Base-by-base conservation (phyloP, 768 basidiomycete species). In the Suillus spraguei region DNA sequence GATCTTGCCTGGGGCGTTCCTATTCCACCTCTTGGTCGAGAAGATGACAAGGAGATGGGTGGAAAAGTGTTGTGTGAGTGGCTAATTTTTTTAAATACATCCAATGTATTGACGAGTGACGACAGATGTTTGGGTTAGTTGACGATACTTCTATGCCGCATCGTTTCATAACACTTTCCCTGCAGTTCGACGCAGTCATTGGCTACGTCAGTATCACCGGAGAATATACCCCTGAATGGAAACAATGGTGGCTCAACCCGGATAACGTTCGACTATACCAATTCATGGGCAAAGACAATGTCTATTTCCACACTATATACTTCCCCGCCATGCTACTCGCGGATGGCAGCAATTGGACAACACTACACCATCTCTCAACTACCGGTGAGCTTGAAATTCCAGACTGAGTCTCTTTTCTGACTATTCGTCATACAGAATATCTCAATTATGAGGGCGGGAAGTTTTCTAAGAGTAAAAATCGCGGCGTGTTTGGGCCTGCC, bases 271-370 rank as follows among this genome's bases (percentile, higher is more conserved):
- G 86, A 68, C 80, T 99, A 59, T 97, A 94, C 79, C 97, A 99
- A 76, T 99, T 99, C 82, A 99, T 99, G 97, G 97, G 97, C 73
- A 99, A 99, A 80, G 97, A 99, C 74, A 98, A 95, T 66, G 94
- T 96, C 58, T 98, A 97, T 77, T 99, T 99, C 86, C 97, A 99
- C 76, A 94, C 94, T 0, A 87, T 99, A 46, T 94, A 94, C 70
- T 99, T 89, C 81, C 97, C 97, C 35, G 89, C 94, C 4, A 88
- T 95, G 63, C 86, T 94, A 70, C 78, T 98, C 64, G 97, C 88
- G 3, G 95, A 98, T 67, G 91, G 93, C 20, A 86, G 93, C 59
- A 80, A 89, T 65, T 99, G 97, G 97, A 97, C 97, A 32, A 95
- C 79, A 74, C 83, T 98, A 4, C 92, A 97, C 75, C 95, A 97